These are phyloP conservation scores for Zoysia japonica DNA, from an alignment of 176 grass and related monocot species.

Conservation along the genomic window DNA sequence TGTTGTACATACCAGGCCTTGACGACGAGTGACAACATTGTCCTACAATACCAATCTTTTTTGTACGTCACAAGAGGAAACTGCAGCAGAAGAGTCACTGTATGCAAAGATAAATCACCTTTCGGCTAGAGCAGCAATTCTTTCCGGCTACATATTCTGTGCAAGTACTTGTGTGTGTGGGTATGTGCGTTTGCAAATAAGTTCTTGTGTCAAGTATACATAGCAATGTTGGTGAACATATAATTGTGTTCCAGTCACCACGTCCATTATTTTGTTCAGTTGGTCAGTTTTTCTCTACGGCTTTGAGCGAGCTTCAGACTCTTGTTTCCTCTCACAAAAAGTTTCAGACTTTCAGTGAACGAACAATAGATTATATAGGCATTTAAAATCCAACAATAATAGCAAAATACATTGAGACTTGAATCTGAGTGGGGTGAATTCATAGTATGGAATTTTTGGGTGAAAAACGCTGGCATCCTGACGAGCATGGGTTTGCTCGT, in stretches of 20 bases:
- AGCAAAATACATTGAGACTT: too few species aligned
- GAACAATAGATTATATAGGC: too few species aligned
- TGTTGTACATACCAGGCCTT: conserved; percentile 83
- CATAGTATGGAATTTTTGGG: too few species aligned
- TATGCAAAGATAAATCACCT: background rate
- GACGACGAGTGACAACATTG: conserved; percentile 70
- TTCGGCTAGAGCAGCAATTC: conserved; percentile 34
- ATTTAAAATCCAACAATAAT: too few species aligned
- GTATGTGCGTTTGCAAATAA: background rate
- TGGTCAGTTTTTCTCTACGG: background rate
- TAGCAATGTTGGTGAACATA: conserved; percentile 3
- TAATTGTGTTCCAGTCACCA: background rate
- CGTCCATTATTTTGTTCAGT: background rate
- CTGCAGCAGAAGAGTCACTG: background rate
- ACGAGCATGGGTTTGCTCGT: too few species aligned
- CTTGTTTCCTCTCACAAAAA: background rate
- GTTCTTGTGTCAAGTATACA: background rate
- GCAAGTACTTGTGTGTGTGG: background rate
- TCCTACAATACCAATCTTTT: background rate
- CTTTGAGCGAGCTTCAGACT: background rate
- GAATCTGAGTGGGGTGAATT: too few species aligned
- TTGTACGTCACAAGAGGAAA: conserved; percentile 8
- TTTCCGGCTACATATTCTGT: conserved; percentile 32
- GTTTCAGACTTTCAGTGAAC: background rate
- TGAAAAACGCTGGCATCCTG: too few species aligned